Evolutionary conservation across 176 grass and related monocot genomes (phyloP).

Genomic region (Oryza australiensis): DNA sequence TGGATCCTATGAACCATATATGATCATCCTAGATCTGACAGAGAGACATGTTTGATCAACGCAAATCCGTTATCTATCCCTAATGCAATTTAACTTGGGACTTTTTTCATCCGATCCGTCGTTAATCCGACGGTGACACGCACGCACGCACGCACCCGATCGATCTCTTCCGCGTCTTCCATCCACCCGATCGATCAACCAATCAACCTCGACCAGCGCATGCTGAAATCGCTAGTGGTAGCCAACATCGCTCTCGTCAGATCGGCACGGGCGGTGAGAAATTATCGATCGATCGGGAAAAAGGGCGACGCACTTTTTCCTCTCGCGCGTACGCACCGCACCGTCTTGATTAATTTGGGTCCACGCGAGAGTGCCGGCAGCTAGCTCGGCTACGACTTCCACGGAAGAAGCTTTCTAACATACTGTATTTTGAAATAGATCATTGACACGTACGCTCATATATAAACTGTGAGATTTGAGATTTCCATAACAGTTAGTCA

Average conservation of each 20-base stretch:
- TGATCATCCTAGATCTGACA: not conserved
- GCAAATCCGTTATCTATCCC: no score
- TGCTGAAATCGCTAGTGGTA: not conserved
- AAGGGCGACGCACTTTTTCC: not conserved
- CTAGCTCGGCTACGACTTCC: no score
- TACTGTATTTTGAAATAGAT: no score
- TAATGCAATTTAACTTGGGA: no score
- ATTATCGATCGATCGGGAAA: not conserved
- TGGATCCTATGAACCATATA: not conserved
- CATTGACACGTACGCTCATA: no score
- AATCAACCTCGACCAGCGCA: not conserved
- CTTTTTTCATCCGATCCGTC: not conserved
- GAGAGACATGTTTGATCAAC: not conserved
- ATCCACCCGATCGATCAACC: not conserved
- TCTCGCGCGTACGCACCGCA: no score
- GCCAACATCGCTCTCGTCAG: not conserved
- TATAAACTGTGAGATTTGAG: no score
- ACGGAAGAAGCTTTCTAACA: no score
- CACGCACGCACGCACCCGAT: not conserved
- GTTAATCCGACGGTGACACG: not conserved
- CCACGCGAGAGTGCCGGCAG: not conserved
- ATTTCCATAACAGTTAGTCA: no score
- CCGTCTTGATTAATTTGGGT: not conserved
- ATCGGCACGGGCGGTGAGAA: not conserved
- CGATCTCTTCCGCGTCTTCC: not conserved